Conservation (phyloP, 768 basidiomycete species). For the Lactifluus hygrophoroides region DNA sequence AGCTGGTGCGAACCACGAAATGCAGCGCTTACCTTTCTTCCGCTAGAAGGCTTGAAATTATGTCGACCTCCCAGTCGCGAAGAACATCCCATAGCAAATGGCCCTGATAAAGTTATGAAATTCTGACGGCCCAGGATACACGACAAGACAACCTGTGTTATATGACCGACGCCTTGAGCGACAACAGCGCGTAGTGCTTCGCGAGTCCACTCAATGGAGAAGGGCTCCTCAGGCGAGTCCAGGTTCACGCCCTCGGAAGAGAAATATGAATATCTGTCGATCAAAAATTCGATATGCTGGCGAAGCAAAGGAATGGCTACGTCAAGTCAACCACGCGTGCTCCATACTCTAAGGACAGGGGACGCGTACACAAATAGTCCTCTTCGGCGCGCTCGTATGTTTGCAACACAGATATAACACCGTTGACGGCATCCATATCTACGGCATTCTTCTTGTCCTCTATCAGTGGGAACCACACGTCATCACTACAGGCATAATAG, state of each 20-base stretch:
- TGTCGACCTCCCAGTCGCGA: conserved; percentile 66
- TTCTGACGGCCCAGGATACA: not conserved
- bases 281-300: conserved; percentile 57
- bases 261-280: conserved; percentile 33
- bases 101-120: conserved; percentile 38
- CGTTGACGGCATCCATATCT: conserved; percentile 44
- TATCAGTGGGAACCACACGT: conserved; percentile 69
- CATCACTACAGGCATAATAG: conserved; percentile 55
- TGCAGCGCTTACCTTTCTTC: conserved; percentile 38
- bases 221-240: conserved; percentile 46
- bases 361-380: conserved; percentile 71
- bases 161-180: conserved; percentile 47
- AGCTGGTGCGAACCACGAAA: not conserved
- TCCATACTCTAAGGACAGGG: conserved; percentile 1
- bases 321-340: conserved; percentile 20
- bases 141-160: conserved; percentile 46
- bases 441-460: conserved; percentile 41
- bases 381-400: conserved; percentile 58
- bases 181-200: conserved; percentile 46
- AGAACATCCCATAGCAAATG: conserved; percentile 62
- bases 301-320: conserved; percentile 69
- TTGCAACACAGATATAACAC: conserved; percentile 46
- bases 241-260: conserved; percentile 33
- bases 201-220: conserved; percentile 56
- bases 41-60: conserved; percentile 40